A percentile compares a stretch with the other conserved stretches of the same genome.
Conservation (phyloP, 192 early-diverging fungal species). For the Podila minutissima region DNA sequence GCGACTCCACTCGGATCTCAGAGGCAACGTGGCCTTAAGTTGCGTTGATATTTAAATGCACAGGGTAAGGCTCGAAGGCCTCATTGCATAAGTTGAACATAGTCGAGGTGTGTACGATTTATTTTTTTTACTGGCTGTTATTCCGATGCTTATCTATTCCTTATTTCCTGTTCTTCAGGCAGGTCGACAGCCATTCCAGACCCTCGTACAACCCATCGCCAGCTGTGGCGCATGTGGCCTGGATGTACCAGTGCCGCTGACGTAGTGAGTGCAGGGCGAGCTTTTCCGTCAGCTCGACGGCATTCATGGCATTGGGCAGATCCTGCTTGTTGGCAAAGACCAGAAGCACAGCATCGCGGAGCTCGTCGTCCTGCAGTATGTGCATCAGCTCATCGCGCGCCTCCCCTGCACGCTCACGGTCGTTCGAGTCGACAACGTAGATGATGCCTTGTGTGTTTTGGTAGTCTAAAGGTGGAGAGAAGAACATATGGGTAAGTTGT, state of each 20-base stretch:
- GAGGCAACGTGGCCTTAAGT: too few species aligned
- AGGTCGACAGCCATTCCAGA: conserved; percentile 90
- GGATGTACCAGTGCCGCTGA: conserved; percentile 92
- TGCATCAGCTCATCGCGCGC: conserved; percentile 93
- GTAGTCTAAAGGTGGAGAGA: conserved; percentile 71
- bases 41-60: too few species aligned
- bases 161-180: conserved; percentile 63
- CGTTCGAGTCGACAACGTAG: conserved; percentile 97
- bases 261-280: conserved; percentile 85
- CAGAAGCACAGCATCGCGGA: conserved; percentile 87
- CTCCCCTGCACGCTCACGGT: conserved; percentile 92
- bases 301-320: conserved; percentile 94
- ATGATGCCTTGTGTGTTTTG: conserved; percentile 97
- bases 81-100: too few species aligned
- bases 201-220: conserved; percentile 99
- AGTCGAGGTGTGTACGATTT: too few species aligned
- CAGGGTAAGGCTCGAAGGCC: too few species aligned
- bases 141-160: too few species aligned
- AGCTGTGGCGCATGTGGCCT: conserved; percentile 89
- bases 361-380: conserved; percentile 95
- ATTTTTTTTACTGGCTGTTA: neutral
- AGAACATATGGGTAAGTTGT: neutral
- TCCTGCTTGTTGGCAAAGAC: conserved; percentile 99
- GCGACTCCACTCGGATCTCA: too few species aligned
- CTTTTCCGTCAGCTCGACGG: conserved; percentile 93